Evolutionary conservation across 1,284 basidiomycete genomes (phyloP).

Genomic region (Cutaneotrichosporon sp.): DNA sequence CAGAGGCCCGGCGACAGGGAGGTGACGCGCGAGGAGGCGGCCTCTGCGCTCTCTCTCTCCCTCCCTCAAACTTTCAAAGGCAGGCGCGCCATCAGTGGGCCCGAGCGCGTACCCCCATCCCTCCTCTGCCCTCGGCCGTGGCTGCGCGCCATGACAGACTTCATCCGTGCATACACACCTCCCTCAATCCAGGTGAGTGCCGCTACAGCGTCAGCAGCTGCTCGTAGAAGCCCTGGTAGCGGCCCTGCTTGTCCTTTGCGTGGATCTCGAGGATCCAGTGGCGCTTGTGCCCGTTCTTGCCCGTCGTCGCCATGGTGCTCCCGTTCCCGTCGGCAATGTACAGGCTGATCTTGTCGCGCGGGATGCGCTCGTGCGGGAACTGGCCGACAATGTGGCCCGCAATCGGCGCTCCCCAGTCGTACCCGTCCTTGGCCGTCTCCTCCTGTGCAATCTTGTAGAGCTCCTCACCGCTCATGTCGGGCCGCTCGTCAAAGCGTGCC

Average conservation of each 20-base stretch:
- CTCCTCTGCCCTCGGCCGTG: background rate
- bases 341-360: slow-evolving; percentile 23
- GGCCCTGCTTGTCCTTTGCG: slow-evolving; percentile 11
- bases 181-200: background rate
- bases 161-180: background rate
- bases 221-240: slow-evolving; percentile 25
- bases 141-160: background rate
- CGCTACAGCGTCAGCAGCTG: slow-evolving; percentile 17
- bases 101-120: background rate
- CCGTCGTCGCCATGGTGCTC: slow-evolving; percentile 10
- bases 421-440: slow-evolving; percentile 10
- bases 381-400: slow-evolving; percentile 21
- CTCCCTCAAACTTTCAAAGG: background rate
- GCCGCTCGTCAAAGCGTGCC: slow-evolving; percentile 16
- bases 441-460: slow-evolving; percentile 16
- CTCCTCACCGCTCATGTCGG: slow-evolving; percentile 22
- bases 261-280: slow-evolving; percentile 28
- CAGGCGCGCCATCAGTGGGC: background rate
- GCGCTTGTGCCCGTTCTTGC: slow-evolving; percentile 18
- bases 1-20: background rate
- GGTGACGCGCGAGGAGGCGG: background rate
- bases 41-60: background rate
- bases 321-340: slow-evolving; percentile 21
- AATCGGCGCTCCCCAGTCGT: slow-evolving; percentile 20
- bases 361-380: slow-evolving; percentile 28